Percentiles rank a stretch among this genome's conserved stretches.
Evolutionary conservation across 2,329 filamentous ascomycete genomes (phyloP).

Genomic region (Akanthomyces muscarius): DNA sequence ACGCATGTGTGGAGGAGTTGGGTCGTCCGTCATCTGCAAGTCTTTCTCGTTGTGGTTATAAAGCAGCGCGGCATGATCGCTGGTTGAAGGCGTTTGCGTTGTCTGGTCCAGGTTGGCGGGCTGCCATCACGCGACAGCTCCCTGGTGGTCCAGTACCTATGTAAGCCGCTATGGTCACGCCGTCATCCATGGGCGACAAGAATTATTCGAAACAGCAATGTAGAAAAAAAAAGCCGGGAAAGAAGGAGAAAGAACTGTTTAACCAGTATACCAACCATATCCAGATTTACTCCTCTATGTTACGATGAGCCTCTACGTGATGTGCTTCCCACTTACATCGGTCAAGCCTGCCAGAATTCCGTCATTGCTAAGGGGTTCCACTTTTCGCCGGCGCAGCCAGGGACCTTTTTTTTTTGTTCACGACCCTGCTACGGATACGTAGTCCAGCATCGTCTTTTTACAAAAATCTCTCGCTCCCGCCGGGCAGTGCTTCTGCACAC

Average conservation of each 20-base stretch:
- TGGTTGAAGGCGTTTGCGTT: conserved; percentile 2
- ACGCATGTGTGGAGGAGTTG: conserved; percentile 6
- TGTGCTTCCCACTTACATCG: background rate
- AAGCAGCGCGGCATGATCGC: conserved; percentile 6
- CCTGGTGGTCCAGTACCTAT: background rate
- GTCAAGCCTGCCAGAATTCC: background rate
- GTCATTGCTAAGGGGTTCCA: background rate
- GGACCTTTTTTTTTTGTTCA: conserved; percentile 1
- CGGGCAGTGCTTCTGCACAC: background rate
- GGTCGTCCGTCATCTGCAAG: conserved; percentile 4
- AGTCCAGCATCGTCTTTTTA: background rate
- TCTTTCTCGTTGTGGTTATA: background rate
- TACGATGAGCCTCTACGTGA: background rate
- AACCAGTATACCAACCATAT: background rate
- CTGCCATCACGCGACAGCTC: conserved; percentile 7
- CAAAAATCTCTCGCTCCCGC: background rate
- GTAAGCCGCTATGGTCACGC: background rate
- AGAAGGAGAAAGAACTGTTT: too few species aligned
- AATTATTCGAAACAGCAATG: background rate
- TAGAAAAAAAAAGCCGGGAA: background rate
- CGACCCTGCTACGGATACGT: background rate
- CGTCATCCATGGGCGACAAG: too few species aligned
- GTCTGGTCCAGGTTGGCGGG: background rate
- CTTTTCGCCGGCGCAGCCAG: background rate
- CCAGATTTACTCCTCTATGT: too few species aligned